These are phyloP conservation scores for Emmonsiellopsis sp. DNA, from an alignment of 2,329 filamentous ascomycete species.

Conservation along the genomic window DNA sequence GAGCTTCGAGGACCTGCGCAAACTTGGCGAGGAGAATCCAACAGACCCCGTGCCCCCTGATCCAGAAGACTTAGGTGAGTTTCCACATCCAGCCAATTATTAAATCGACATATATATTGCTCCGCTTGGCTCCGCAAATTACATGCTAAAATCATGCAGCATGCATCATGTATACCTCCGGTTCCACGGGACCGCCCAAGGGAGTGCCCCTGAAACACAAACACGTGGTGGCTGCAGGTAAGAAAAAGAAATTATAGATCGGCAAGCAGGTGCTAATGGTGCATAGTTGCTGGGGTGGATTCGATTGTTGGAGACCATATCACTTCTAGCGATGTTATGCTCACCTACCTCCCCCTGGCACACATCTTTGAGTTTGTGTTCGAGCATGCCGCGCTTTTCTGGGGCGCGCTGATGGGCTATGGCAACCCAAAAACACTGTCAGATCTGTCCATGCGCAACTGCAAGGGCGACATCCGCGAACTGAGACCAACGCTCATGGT, in stretches of 20 bases:
- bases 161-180: slow-evolving; percentile 61
- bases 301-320: slow-evolving; percentile 69
- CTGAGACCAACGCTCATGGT: slow-evolving; percentile 82
- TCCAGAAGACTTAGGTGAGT: slow-evolving; percentile 64
- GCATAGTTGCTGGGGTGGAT: slow-evolving; percentile 67
- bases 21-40: slow-evolving; percentile 57
- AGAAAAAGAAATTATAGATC: slow-evolving; percentile 24
- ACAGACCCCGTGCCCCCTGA: slow-evolving; percentile 61
- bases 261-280: not conserved
- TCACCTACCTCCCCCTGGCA: slow-evolving; percentile 86
- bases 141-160: too few species aligned
- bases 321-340: slow-evolving; percentile 64
- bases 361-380: slow-evolving; percentile 96
- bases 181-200: slow-evolving; percentile 76
- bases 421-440: slow-evolving; percentile 82
- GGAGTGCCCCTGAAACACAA: slow-evolving; percentile 72
- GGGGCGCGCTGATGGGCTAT: slow-evolving; percentile 81
- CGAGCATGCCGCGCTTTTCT: slow-evolving; percentile 79
- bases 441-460: slow-evolving; percentile 77
- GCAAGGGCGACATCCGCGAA: slow-evolving; percentile 85
- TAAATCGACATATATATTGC: too few species aligned
- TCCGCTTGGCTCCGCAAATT: too few species aligned
- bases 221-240: slow-evolving; percentile 67
- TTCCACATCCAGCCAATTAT: too few species aligned
- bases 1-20: slow-evolving; percentile 48